Conservation (phyloP, 225 moss, liverwort and hornwort genomes). For the Thuidium tamariscinum region DNA sequence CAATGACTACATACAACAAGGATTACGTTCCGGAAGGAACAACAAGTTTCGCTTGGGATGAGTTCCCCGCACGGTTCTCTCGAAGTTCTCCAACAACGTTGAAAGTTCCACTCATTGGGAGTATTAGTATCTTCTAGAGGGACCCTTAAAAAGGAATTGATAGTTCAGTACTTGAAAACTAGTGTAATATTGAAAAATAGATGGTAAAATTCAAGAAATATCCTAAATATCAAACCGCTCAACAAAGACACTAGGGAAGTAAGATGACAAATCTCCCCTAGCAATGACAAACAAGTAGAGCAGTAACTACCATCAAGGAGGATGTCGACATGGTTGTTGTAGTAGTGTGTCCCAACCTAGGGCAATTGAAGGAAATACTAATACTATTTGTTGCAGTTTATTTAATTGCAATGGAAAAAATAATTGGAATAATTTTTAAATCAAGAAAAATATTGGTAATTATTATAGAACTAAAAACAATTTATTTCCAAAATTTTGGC, state of each 20-base stretch:
- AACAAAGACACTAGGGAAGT: rapidly evolving
- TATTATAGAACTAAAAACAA: not conserved
- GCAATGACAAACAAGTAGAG: rapidly evolving
- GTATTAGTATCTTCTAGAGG: too few relatives aligned
- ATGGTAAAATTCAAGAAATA: not conserved
- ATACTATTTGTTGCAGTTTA: not conserved
- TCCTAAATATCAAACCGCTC: rapidly evolving
- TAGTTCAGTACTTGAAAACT: rapidly evolving
- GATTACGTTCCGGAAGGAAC: too few relatives aligned
- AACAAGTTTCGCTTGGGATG: too few relatives aligned
- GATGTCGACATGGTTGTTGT: not conserved
- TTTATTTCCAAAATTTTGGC: rapidly evolving
- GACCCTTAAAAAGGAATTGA: rapidly evolving
- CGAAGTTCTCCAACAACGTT: too few relatives aligned
- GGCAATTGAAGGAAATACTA: not conserved
- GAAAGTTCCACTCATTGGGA: too few relatives aligned
- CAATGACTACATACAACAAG: too few relatives aligned
- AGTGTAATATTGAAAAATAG: not conserved
- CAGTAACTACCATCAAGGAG: rapidly evolving
- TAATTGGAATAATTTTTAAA: not conserved
- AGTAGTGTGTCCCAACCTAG: rapidly evolving
- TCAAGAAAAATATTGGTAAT: not conserved
- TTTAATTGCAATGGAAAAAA: rapidly evolving
- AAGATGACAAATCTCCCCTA: rapidly evolving
- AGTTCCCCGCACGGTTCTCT: too few relatives aligned